Conservation (phyloP, 192 early-diverging fungal genomes). For the Diversispora epigaea region DNA sequence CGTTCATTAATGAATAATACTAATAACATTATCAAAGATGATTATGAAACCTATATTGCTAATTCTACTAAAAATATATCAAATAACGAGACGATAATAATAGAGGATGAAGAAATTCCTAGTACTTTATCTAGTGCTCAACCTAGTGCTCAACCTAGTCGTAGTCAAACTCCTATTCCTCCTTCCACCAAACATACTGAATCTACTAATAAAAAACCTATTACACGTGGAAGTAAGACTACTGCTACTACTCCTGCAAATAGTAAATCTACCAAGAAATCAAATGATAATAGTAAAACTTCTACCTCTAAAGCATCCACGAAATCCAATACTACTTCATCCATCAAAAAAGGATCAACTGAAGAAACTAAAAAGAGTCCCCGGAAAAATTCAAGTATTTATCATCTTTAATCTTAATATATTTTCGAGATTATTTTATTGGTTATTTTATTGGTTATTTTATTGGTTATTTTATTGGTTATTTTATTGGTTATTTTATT, state of each 20-base stretch:
- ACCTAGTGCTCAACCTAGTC: not conserved
- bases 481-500: too few relatives aligned
- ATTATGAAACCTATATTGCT: constrained; percentile 20
- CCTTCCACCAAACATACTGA: not conserved
- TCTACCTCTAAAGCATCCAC: constrained; percentile 4
- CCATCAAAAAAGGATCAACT: constrained; percentile 3
- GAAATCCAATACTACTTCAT: not conserved
- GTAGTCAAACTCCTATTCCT: not conserved
- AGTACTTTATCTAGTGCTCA: not conserved
- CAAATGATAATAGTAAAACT: not conserved
- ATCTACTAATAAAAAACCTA: not conserved
- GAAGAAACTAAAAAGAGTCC: not conserved
- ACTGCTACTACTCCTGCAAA: not conserved
- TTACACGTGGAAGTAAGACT: not conserved
- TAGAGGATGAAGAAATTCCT: not conserved
- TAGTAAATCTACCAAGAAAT: constrained; percentile 11
- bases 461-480: too few relatives aligned
- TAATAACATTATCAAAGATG: constrained; percentile 10
- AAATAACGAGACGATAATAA: not conserved
- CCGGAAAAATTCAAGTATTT: too few relatives aligned
- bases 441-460: too few relatives aligned
- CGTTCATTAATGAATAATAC: constrained; percentile 22
- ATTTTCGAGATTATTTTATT: not conserved
- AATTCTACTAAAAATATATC: constrained; percentile 2
- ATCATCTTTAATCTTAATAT: too few relatives aligned